phyloP scores from a whole-genome alignment of 2,329 filamentous ascomycete species.

The Fusarium papillatum region DNA sequence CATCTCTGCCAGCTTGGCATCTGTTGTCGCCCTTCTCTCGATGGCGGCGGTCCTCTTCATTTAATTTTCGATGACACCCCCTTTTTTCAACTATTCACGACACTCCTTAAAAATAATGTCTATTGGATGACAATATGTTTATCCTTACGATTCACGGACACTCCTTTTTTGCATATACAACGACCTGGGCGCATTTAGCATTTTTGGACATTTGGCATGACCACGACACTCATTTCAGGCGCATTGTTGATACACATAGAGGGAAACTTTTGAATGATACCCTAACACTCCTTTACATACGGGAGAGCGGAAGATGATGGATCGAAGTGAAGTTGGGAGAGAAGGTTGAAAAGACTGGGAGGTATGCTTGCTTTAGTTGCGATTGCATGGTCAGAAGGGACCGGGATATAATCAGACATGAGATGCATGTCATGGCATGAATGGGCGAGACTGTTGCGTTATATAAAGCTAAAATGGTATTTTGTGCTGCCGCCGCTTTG shows the following conservation, averaged over 20 bases:
- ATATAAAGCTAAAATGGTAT: slow-evolving; percentile 20
- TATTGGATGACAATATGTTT: slow-evolving; percentile 32
- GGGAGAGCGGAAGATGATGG: background rate
- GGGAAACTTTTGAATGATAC: slow-evolving; percentile 37
- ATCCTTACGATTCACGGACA: slow-evolving; percentile 32
- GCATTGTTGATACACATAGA: slow-evolving; percentile 33
- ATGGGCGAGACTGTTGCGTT: slow-evolving; percentile 1
- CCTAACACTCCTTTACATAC: slow-evolving; percentile 41
- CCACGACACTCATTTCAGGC: slow-evolving; percentile 41
- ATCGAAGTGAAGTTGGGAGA: background rate
- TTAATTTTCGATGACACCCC: slow-evolving; percentile 31
- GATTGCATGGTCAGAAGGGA: background rate
- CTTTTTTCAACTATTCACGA: slow-evolving; percentile 33
- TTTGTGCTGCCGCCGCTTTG: slow-evolving; percentile 20
- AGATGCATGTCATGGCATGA: background rate
- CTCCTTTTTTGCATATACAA: slow-evolving; percentile 35
- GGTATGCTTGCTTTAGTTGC: background rate
- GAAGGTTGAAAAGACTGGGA: background rate
- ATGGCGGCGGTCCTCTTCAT: slow-evolving; percentile 37
- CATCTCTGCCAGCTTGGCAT: slow-evolving; percentile 31
- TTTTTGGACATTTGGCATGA: slow-evolving; percentile 30
- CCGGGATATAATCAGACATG: slow-evolving; percentile 21
- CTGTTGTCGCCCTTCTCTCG: slow-evolving; percentile 35
- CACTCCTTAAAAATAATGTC: slow-evolving; percentile 43
- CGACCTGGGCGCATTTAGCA: slow-evolving; percentile 9